These are phyloP conservation scores for Serpula lacrymans DNA, from an alignment of 768 basidiomycete genomes.

Conservation along the genomic window DNA sequence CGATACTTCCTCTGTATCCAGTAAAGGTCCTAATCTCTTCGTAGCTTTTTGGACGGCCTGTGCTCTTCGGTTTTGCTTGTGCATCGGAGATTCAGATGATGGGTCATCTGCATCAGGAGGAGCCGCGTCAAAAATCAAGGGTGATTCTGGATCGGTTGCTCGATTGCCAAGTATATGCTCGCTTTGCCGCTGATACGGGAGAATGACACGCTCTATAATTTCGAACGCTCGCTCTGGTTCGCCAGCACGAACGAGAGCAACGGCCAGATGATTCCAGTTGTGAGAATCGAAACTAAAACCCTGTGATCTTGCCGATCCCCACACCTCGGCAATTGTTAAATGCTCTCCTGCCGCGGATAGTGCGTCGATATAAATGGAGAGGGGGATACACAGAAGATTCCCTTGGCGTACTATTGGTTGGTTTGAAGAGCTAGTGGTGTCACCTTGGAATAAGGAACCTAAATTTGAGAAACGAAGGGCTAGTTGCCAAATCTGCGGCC, in stretches of 20 bases:
- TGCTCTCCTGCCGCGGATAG: conserved; percentile 65
- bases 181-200: conserved; percentile 48
- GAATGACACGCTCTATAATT: conserved; percentile 71
- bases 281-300: conserved; percentile 82
- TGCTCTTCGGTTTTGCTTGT: conserved; percentile 21
- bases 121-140: conserved; percentile 35
- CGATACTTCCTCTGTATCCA: conserved; percentile 14
- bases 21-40: conserved; percentile 7
- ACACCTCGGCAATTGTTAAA: conserved; percentile 55
- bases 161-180: conserved; percentile 15
- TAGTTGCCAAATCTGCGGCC: conserved; percentile 65
- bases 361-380: conserved; percentile 80
- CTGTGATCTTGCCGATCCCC: conserved; percentile 56
- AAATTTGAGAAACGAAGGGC: conserved; percentile 42
- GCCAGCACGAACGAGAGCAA: conserved; percentile 75
- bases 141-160: conserved; percentile 34
- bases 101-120: conserved; percentile 20
- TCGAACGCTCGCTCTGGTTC: conserved; percentile 83
- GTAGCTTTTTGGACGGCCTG: conserved; percentile 17
- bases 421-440: conserved; percentile 7
- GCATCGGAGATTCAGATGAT: conserved; percentile 28
- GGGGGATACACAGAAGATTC: conserved; percentile 68
- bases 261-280: conserved; percentile 87
- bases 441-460: conserved; percentile 29
- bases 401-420: conserved; percentile 29